Percentiles rank a stretch among this genome's conserved stretches.
Evolutionary conservation across 805 yeast genomes (phyloP).

Genomic region (Osmozyma mogii): DNA sequence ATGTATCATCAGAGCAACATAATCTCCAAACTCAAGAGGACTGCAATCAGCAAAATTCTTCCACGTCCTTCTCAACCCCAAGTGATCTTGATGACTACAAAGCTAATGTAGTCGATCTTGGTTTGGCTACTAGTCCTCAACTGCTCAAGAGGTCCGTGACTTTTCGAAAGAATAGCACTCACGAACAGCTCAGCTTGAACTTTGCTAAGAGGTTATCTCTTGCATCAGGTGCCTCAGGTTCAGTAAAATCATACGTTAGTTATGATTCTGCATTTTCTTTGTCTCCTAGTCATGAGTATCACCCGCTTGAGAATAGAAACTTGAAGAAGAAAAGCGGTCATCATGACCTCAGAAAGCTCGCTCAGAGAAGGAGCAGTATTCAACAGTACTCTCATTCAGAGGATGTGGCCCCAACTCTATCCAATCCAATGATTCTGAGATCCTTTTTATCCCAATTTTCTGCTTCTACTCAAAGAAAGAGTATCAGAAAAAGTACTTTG

Average conservation of each 20-base stretch:
- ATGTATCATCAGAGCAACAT: slow-evolving; percentile 9
- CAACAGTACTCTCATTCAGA: too few relatives aligned
- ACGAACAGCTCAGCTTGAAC: slow-evolving; percentile 9
- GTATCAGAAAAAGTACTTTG: slow-evolving; percentile 29
- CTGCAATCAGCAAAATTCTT: not conserved
- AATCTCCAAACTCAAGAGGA: slow-evolving; percentile 1
- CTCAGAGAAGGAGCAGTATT: not conserved
- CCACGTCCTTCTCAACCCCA: slow-evolving; percentile 23
- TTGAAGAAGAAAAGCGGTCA: slow-evolving; percentile 45
- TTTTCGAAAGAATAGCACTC: slow-evolving; percentile 18
- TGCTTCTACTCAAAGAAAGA: too few relatives aligned
- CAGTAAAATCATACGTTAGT: slow-evolving; percentile 46
- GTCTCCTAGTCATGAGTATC: slow-evolving; percentile 11
- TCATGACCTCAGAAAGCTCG: slow-evolving; percentile 34
- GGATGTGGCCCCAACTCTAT: too few relatives aligned
- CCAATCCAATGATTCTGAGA: slow-evolving; percentile 13
- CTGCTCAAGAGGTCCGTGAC: slow-evolving; percentile 15
- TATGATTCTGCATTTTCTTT: slow-evolving; percentile 51
- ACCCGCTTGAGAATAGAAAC: slow-evolving; percentile 11
- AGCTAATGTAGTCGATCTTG: slow-evolving; percentile 35
- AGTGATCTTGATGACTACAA: slow-evolving; percentile 32
- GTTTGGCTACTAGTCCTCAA: slow-evolving; percentile 34
- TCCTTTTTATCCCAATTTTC: slow-evolving; percentile 17
- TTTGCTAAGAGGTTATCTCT: slow-evolving; percentile 11
- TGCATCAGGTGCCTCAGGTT: slow-evolving; percentile 29